Conservation (phyloP, 2,329 filamentous ascomycete species). For the Phaeophleospora eucalypticola region DNA sequence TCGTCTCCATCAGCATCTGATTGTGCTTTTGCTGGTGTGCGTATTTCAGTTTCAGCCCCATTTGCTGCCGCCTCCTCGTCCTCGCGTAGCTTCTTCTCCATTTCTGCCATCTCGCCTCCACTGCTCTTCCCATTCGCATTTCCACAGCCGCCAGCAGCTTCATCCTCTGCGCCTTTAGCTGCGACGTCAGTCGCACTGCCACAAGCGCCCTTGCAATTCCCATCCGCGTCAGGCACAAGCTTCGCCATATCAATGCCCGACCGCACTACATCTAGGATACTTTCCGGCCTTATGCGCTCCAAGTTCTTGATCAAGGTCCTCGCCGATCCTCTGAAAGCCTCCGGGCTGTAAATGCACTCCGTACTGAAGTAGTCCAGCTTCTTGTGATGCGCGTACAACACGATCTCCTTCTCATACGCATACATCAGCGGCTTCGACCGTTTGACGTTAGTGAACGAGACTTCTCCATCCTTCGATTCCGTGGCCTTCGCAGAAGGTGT, state of each 20-base stretch:
- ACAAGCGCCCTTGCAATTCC: conserved; percentile 47
- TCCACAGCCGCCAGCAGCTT: conserved; percentile 70
- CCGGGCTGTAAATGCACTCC: conserved; percentile 96
- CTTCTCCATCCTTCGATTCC: conserved; percentile 17
- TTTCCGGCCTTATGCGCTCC: conserved; percentile 86
- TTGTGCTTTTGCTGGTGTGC: conserved; percentile 16
- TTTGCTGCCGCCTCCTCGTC: conserved; percentile 56
- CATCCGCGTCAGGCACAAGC: conserved; percentile 62
- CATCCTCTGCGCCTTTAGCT: conserved; percentile 46
- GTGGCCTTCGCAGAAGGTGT: conserved; percentile 42
- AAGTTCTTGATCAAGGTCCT: conserved; percentile 90
- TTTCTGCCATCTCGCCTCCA: conserved; percentile 74
- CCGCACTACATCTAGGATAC: conserved; percentile 88
- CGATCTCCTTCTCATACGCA: conserved; percentile 98
- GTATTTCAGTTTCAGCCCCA: conserved; percentile 63
- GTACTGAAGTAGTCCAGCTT: conserved; percentile 97
- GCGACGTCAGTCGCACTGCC: conserved; percentile 28
- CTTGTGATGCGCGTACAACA: conserved; percentile 94
- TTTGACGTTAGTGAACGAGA: conserved; percentile 79
- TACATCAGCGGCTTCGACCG: conserved; percentile 96
- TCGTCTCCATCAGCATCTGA: conserved; percentile 10
- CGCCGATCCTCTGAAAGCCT: conserved; percentile 91
- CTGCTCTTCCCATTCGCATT: conserved; percentile 62
- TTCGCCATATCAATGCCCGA: conserved; percentile 95
- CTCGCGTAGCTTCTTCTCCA: conserved; percentile 68